phyloP scores from a whole-genome alignment of 2,329 filamentous ascomycete genomes.

The Thielaviopsis ethacetica region DNA sequence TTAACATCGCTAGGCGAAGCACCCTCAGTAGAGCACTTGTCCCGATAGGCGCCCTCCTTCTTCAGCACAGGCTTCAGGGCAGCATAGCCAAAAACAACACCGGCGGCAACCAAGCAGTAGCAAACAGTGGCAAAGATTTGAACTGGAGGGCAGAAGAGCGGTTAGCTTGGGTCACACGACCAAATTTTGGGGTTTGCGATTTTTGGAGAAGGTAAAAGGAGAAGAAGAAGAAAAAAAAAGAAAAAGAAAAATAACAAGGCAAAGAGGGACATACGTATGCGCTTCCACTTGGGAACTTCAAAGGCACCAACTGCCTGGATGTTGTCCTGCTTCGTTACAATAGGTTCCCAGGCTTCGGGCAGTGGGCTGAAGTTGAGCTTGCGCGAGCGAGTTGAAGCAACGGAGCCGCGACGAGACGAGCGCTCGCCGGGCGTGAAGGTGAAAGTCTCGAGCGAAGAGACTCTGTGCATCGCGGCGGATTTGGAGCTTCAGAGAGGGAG shows the following conservation, averaged over 20 bases:
- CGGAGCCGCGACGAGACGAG: constrained; percentile 23
- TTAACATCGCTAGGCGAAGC: constrained; percentile 17
- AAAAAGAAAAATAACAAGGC: not conserved
- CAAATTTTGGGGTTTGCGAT: not conserved
- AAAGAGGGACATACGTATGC: constrained; percentile 28
- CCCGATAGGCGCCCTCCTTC: constrained; percentile 51
- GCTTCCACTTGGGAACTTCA: constrained; percentile 37
- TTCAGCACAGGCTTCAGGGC: constrained; percentile 71
- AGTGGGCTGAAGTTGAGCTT: constrained; percentile 39
- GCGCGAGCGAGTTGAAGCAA: constrained; percentile 29
- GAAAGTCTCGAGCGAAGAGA: constrained; percentile 37
- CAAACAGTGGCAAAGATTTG: constrained; percentile 23
- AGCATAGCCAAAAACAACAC: constrained; percentile 70
- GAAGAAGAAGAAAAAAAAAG: not conserved
- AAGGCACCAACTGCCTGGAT: constrained; percentile 35
- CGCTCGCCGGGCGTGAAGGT: constrained; percentile 23
- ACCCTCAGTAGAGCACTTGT: constrained; percentile 33
- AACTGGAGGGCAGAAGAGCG: constrained; percentile 15
- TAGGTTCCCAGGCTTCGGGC: constrained; percentile 34
- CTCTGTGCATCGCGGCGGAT: constrained; percentile 24
- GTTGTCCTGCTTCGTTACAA: constrained; percentile 22
- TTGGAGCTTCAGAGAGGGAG: not conserved
- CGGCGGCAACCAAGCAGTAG: constrained; percentile 32
- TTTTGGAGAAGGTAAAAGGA: not conserved
- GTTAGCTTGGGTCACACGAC: not conserved